A percentile compares a stretch with the other conserved stretches of the same genome.
These are phyloP conservation scores for Pleurotus salmoneostramineus DNA, from an alignment of 768 basidiomycete species.

Conservation along the genomic window DNA sequence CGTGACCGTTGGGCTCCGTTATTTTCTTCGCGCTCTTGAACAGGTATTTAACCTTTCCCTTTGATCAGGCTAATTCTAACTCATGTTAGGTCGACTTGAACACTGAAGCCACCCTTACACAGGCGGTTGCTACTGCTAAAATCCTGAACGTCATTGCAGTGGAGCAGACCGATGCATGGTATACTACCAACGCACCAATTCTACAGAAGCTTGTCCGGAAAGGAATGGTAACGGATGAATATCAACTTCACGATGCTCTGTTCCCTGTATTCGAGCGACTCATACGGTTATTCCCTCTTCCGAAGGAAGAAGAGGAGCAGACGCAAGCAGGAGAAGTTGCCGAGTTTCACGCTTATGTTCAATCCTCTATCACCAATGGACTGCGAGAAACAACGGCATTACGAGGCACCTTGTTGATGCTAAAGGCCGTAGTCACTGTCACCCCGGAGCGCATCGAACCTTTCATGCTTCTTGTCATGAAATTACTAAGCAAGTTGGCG, in stretches of 20 bases:
- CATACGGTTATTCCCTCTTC: constrained; percentile 70
- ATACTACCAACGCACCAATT: constrained; percentile 59
- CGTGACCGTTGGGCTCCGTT: constrained; percentile 87
- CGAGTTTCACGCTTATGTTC: constrained; percentile 77
- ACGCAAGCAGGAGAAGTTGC: constrained; percentile 68
- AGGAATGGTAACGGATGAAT: constrained; percentile 79
- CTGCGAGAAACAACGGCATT: constrained; percentile 68
- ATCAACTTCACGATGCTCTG: constrained; percentile 73
- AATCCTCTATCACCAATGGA: constrained; percentile 72
- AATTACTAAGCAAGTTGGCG: constrained; percentile 77
- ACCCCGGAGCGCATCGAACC: constrained; percentile 81
- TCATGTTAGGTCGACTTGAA: constrained; percentile 62
- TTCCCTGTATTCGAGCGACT: constrained; percentile 82
- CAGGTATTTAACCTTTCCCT: constrained; percentile 44
- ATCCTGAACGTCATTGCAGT: constrained; percentile 83
- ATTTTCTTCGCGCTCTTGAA: constrained; percentile 82
- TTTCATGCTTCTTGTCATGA: constrained; percentile 73
- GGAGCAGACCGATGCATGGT: constrained; percentile 85
- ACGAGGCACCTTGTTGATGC: constrained; percentile 80
- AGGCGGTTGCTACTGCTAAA: constrained; percentile 79
- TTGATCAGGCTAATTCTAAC: too few relatives aligned
- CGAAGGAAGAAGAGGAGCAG: constrained; percentile 61
- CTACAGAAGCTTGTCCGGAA: constrained; percentile 86
- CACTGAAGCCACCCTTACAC: constrained; percentile 56
- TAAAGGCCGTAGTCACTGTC: constrained; percentile 79